These are phyloP conservation scores for Metschnikowia cubensis DNA, from an alignment of 805 yeast genomes.

Conservation along the genomic window DNA sequence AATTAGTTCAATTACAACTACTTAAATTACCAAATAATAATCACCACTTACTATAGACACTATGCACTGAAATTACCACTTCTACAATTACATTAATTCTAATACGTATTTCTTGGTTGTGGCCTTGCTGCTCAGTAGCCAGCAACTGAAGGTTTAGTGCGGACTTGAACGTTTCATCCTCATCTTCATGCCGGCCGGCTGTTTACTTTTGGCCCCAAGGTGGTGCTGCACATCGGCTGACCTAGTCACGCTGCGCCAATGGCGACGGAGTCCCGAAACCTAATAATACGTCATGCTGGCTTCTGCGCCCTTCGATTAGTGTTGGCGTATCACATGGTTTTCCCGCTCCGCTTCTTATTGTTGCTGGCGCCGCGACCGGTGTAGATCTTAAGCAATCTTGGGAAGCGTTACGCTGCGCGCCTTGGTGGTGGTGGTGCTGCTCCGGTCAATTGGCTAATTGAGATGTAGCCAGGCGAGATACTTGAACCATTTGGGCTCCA, in stretches of 20 bases:
- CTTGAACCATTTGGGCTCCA: conserved; percentile 87
- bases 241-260: neutral
- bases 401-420: neutral
- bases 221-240: neutral
- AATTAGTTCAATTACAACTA: too few species aligned
- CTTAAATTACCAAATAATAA: too few species aligned
- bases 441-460: neutral
- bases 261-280: neutral
- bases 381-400: neutral
- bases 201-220: neutral
- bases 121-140: too few species aligned
- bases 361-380: neutral
- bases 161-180: neutral
- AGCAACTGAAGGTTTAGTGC: too few species aligned
- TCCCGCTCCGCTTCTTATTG: neutral
- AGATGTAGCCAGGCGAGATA: conserved; percentile 45
- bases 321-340: too few species aligned
- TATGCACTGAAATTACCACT: too few species aligned
- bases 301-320: neutral
- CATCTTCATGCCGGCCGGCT: neutral
- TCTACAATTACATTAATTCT: too few species aligned
- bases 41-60: too few species aligned
- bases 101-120: too few species aligned
- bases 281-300: neutral
- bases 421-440: neutral